Conservation (phyloP, 106 monocot genomes). For the Allium sativum region DNA sequence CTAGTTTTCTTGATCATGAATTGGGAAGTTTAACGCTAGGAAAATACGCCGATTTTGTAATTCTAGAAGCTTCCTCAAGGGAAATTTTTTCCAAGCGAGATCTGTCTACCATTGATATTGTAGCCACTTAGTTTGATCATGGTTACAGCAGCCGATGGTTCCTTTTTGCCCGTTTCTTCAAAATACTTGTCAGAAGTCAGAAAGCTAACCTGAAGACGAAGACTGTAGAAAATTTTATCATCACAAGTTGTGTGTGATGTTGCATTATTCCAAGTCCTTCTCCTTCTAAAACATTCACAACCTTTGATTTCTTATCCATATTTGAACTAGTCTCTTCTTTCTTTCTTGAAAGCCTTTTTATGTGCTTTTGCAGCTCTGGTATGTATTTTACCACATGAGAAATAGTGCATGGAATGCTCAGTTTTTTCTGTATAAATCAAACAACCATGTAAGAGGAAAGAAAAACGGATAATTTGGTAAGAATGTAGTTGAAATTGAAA, state of each 20-base stretch:
- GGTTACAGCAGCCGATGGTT: no score
- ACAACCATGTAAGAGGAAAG: not conserved
- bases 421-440: constrained; percentile 34
- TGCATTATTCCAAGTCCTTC: constrained; percentile 36
- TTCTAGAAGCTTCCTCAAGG: no score
- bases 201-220: constrained; percentile 46
- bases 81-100: no score
- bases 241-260: constrained; percentile 19
- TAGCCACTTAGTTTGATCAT: no score
- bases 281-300: constrained; percentile 26
- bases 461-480: no score
- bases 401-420: constrained; percentile 52
- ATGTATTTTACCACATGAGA: constrained; percentile 49
- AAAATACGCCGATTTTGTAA: no score
- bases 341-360: constrained; percentile 18
- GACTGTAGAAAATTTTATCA: constrained; percentile 24
- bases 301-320: constrained; percentile 21
- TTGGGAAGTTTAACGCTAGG: no score
- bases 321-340: constrained; percentile 55
- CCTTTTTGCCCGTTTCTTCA: no score
- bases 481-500: no score
- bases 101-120: no score
- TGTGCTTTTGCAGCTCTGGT: constrained; percentile 53
- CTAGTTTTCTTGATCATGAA: no score
- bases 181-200: constrained; percentile 8